phyloP scores from a whole-genome alignment of 192 early-diverging fungal species.

The Chytriomyces sp. region DNA sequence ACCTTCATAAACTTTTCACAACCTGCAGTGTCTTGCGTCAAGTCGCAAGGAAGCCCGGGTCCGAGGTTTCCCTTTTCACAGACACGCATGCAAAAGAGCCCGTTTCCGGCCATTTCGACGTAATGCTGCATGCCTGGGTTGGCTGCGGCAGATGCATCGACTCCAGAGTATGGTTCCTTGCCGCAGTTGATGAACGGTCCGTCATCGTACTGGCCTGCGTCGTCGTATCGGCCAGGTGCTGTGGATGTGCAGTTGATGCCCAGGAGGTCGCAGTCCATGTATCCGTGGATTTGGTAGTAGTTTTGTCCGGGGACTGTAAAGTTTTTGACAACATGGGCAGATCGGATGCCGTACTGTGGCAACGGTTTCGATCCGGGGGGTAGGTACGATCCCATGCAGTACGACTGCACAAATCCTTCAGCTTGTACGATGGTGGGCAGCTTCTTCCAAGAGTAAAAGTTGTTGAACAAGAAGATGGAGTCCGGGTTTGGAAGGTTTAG shows the following conservation, averaged over 20 bases:
- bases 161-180: constrained; percentile 42
- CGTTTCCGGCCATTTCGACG: constrained; percentile 40
- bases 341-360: constrained; percentile 25
- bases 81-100: constrained; percentile 42
- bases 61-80: constrained; percentile 31
- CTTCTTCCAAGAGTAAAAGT: constrained; percentile 15
- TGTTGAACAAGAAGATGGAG: constrained; percentile 6
- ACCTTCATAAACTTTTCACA: constrained; percentile 34
- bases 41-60: constrained; percentile 39
- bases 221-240: constrained; percentile 21
- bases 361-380: constrained; percentile 24
- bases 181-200: constrained; percentile 16
- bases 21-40: constrained; percentile 39
- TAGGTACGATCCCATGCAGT: constrained; percentile 40
- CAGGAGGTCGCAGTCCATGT: constrained; percentile 35
- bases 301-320: not conserved
- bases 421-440: constrained; percentile 39
- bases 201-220: constrained; percentile 38
- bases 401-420: constrained; percentile 39
- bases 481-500: constrained; percentile 39
- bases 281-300: constrained; percentile 41
- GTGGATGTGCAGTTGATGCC: constrained; percentile 37
- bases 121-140: constrained; percentile 24
- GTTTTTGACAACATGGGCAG: constrained; percentile 34
- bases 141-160: constrained; percentile 13